A percentile compares a stretch with the other conserved stretches of the same genome.
Conservation (phyloP, 139 green algal species). For the Mychonastes homosphaera region DNA sequence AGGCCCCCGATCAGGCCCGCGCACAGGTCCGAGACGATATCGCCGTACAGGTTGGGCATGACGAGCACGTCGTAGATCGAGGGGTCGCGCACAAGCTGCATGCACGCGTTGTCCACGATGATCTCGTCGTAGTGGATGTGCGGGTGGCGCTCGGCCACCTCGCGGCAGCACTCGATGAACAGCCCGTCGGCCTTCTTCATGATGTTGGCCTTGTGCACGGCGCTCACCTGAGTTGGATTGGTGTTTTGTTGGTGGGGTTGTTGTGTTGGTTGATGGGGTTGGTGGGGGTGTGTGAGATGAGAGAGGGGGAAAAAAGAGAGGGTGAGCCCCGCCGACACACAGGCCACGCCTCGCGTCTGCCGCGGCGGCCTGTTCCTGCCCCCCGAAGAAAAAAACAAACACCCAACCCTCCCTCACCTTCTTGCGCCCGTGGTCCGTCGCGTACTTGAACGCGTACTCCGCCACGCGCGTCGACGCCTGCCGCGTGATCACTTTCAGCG, state of each 20-base stretch:
- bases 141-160: conserved; percentile 68
- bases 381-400: neutral
- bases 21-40: conserved; percentile 94
- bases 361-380: neutral
- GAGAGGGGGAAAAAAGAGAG: neutral
- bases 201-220: conserved; percentile 90
- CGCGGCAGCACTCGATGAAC: conserved; percentile 87
- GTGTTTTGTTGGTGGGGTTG: neutral
- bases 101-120: conserved; percentile 97
- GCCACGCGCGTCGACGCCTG: conserved; percentile 71
- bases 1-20: conserved; percentile 89
- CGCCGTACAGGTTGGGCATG: conserved; percentile 95
- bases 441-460: conserved; percentile 90
- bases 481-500: conserved; percentile 87
- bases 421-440: conserved; percentile 60
- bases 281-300: neutral
- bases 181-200: conserved; percentile 95
- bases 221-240: conserved; percentile 23
- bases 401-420: conserved; percentile 35
- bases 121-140: conserved; percentile 90
- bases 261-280: neutral
- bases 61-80: conserved; percentile 88
- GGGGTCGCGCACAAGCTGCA: conserved; percentile 75
- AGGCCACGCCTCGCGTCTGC: neutral
- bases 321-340: too few relatives aligned